Percentiles rank a stretch among this genome's conserved stretches.
Evolutionary conservation across 163 green algal species (phyloP).

Genomic region (Chlorella variabilis): DNA sequence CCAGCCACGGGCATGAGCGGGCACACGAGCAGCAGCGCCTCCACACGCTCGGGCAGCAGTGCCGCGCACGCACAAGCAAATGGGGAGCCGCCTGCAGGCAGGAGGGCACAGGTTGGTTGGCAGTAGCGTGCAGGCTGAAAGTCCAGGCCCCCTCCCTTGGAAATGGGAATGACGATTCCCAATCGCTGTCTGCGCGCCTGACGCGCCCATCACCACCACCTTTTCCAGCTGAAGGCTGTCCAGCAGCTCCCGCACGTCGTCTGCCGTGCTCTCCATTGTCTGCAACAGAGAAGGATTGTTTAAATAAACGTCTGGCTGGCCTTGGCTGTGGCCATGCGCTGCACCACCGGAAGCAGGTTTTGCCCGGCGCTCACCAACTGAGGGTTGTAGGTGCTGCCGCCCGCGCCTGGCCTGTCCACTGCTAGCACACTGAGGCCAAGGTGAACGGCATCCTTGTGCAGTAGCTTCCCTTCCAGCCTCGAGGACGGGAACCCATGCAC

Average conservation of each 20-base stretch:
- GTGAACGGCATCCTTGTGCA: background rate
- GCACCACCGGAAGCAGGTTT: background rate
- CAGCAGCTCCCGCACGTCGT: slow-evolving; percentile 30
- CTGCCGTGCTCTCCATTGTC: slow-evolving; percentile 7
- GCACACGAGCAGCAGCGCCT: slow-evolving; percentile 37
- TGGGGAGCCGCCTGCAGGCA: slow-evolving; percentile 32
- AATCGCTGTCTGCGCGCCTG: background rate
- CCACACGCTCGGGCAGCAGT: background rate
- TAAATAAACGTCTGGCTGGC: no score
- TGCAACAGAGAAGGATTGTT: background rate
- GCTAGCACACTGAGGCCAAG: slow-evolving; percentile 17
- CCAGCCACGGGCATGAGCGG: slow-evolving; percentile 17
- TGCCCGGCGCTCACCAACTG: background rate
- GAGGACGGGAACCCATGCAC: slow-evolving; percentile 23
- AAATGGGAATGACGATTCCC: background rate
- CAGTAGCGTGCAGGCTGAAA: no score
- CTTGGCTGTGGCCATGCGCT: background rate
- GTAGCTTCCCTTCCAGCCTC: slow-evolving; percentile 13
- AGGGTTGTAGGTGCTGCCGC: slow-evolving; percentile 1
- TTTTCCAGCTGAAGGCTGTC: slow-evolving; percentile 8
- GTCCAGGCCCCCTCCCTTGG: no score
- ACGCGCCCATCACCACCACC: slow-evolving; percentile 22
- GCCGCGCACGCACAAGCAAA: slow-evolving; percentile 24
- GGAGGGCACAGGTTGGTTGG: background rate
- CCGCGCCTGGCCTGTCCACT: slow-evolving; percentile 26